phyloP scores from a whole-genome alignment of 495 filamentous ascomycete genomes.

The Penicillium antarcticum region DNA sequence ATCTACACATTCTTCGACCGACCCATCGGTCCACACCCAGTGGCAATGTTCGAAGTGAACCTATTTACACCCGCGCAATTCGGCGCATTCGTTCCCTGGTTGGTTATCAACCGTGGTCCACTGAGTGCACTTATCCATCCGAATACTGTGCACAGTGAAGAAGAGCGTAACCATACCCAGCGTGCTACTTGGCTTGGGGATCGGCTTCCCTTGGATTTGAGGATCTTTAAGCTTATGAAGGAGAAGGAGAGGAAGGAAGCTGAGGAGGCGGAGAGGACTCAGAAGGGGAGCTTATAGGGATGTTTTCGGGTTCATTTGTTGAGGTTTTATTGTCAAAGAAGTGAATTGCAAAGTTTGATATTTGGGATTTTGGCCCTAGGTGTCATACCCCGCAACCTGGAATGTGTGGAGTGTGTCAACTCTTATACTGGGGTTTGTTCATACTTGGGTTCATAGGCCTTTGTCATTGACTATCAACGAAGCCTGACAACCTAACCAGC shows the following conservation, averaged over 20 bases:
- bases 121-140: slow-evolving; percentile 79
- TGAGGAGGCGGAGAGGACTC: slow-evolving; percentile 7
- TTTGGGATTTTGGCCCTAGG: too few relatives aligned
- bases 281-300: background rate
- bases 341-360: too few relatives aligned
- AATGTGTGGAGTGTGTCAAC: too few relatives aligned
- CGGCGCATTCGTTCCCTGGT: slow-evolving; percentile 82
- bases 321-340: too few relatives aligned
- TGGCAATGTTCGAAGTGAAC: slow-evolving; percentile 91
- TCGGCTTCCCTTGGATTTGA: slow-evolving; percentile 63
- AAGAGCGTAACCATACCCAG: slow-evolving; percentile 68
- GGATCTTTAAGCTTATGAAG: slow-evolving; percentile 50
- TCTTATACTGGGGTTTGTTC: too few relatives aligned
- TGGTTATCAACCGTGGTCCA: slow-evolving; percentile 79
- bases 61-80: slow-evolving; percentile 82
- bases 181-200: slow-evolving; percentile 85
- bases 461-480: too few relatives aligned
- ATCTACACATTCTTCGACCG: slow-evolving; percentile 75
- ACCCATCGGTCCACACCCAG: slow-evolving; percentile 77
- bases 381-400: too few relatives aligned
- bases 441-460: too few relatives aligned
- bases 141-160: slow-evolving; percentile 60
- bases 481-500: too few relatives aligned
- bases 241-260: slow-evolving; percentile 22
- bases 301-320: too few relatives aligned